A percentile compares a stretch with the other conserved stretches of the same genome.
These are phyloP conservation scores for Blastocystis sp. DNA, from an alignment of 352 stramenopile species.

Conservation along the genomic window DNA sequence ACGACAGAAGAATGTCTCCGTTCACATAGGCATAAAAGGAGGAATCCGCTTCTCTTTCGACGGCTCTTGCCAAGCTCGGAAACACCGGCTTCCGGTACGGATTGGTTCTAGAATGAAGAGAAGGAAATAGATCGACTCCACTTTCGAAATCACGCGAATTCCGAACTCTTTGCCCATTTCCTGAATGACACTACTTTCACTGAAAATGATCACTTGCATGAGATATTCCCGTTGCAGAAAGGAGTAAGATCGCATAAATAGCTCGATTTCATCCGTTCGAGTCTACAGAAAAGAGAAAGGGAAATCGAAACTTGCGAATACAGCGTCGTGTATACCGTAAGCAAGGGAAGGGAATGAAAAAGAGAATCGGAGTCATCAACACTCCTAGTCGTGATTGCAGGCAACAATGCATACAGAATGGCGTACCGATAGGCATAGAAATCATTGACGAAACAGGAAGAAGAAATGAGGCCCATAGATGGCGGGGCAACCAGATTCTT, in stretches of 20 bases:
- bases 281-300: neutral
- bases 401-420: neutral
- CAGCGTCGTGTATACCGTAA: neutral
- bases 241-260: conserved; percentile 34
- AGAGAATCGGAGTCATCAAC: neutral
- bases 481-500: neutral
- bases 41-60: neutral
- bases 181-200: neutral
- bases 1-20: conserved; percentile 48
- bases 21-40: conserved; percentile 54
- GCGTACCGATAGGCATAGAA: neutral
- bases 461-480: neutral
- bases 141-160: conserved; percentile 21
- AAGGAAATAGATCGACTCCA: neutral
- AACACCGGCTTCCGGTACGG: conserved; percentile 44
- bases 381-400: neutral
- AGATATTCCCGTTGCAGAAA: conserved; percentile 28
- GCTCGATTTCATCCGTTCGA: neutral
- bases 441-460: neutral
- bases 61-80: neutral
- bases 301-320: neutral
- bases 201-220: conserved; percentile 41
- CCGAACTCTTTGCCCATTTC: neutral
- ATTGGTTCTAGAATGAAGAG: conserved; percentile 2
- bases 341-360: neutral